Evolutionary conservation across 768 basidiomycete genomes (phyloP), one percentile per base, ranked within the genome.

Genomic region (Calocera viscosa): DNA sequence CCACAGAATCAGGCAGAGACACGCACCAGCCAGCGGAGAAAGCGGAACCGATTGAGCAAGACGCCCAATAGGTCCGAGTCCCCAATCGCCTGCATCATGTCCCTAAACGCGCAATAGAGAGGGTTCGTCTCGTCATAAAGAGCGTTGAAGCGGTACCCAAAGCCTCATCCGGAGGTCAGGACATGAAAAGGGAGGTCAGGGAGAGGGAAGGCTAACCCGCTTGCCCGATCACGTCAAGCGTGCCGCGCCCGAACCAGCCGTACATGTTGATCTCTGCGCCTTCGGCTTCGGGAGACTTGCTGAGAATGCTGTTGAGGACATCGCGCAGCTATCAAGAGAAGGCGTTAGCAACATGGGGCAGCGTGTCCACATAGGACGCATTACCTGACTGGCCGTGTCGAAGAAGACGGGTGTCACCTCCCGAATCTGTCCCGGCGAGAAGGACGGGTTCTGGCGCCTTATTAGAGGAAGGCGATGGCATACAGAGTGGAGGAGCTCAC

Each of bases 41-140:
- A 16, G 28, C 26, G 5, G 40, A 66, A 49, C 24, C 64, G 30
- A 8, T 49, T 49, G 64, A 65, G 30, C 34, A 64, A 66, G 65
- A 69, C 65, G 30, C 68, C 68, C 0, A 69, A 68, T 2, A 64
- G 19, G 26, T 74, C 73, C 71, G 74, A 73, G 17, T 70, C 68
- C 12, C 71, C 76, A 19, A 84, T 86, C 3, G 85, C 80, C 66
- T 81, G 87, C 67, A 93, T 93, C 86, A 94, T 90, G 66, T 92
- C 89, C 72, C 86, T 89, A 74, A 91, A 90, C 0, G 91, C 90
- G 34, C 76, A 74, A 70, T 91, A 88, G 8, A 92, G 80, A 70
- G 88, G 86, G 68, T 92, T 90, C 1, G 87, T 80, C 72, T 90
- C 87, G 49, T 90, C 82, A 49, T 88, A 81, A 38, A 95, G 87